phyloP scores from a whole-genome alignment of 164 flowering plant species.

The Piper betle region DNA sequence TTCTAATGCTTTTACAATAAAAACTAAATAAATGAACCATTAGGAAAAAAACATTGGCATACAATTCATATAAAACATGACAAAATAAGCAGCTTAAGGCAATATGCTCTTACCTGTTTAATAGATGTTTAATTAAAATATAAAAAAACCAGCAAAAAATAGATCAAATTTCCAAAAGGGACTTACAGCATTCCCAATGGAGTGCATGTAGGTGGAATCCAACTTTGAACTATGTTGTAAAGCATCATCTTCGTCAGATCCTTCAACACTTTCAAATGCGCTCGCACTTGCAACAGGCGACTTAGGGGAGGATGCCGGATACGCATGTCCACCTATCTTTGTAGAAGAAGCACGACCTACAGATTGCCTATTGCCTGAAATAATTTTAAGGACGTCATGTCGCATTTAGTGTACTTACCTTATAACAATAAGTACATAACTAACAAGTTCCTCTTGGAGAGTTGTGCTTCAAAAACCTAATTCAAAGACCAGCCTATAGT shows the following conservation, averaged over 20 bases:
- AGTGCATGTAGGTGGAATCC: constrained; percentile 41
- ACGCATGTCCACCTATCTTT: constrained; percentile 37
- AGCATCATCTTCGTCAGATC: constrained; percentile 87
- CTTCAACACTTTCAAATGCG: constrained; percentile 87
- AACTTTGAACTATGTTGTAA: constrained; percentile 43
- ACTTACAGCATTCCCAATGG: constrained; percentile 66
- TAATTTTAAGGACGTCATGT: neutral
- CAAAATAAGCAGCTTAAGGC: no score
- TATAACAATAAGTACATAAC: neutral
- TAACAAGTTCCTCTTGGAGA: neutral
- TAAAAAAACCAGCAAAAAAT: neutral
- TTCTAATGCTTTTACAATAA: no score
- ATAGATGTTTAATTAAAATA: no score
- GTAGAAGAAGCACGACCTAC: constrained; percentile 21
- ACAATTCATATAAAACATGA: no score
- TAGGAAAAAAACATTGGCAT: neutral
- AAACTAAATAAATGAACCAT: no score
- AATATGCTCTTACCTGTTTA: no score
- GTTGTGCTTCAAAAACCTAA: neutral
- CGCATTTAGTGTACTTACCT: neutral
- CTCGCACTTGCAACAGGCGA: constrained; percentile 92
- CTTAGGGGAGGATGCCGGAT: constrained; percentile 82
- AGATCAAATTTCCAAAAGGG: neutral
- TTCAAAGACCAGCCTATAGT: no score
- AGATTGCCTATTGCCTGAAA: constrained; percentile 34